Percentiles rank a stretch among this genome's conserved stretches.
These are phyloP conservation scores for Mycena polygramma DNA, from an alignment of 768 basidiomycete genomes.

Conservation along the genomic window DNA sequence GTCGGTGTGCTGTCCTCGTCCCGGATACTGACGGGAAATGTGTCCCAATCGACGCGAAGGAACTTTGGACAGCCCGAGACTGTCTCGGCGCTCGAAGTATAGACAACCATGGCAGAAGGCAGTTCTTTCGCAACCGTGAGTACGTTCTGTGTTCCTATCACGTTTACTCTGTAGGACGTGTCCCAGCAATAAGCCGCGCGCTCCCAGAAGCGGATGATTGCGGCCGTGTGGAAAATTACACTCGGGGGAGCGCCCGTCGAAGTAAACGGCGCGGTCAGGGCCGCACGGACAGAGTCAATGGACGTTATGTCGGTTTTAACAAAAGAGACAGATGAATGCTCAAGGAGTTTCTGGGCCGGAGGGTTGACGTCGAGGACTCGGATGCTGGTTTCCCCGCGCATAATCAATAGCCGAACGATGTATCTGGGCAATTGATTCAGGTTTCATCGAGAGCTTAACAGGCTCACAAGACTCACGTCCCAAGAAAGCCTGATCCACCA, in stretches of 20 bases:
- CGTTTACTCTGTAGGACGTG: conserved; percentile 63
- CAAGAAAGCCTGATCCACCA: conserved; percentile 51
- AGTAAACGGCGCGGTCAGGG: conserved; percentile 45
- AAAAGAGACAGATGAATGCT: conserved; percentile 46
- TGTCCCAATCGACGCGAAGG: conserved; percentile 44
- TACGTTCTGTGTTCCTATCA: conserved; percentile 63
- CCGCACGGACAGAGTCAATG: conserved; percentile 43
- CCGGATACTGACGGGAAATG: conserved; percentile 46
- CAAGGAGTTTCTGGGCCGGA: conserved; percentile 39
- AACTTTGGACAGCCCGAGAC: conserved; percentile 56
- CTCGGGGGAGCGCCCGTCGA: conserved; percentile 56
- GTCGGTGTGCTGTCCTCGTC: conserved; percentile 64
- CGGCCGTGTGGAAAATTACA: conserved; percentile 71
- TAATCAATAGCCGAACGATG: conserved; percentile 49
- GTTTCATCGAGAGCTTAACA: background rate
- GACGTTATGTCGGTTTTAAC: conserved; percentile 49
- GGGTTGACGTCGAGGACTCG: conserved; percentile 49
- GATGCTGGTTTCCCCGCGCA: conserved; percentile 50
- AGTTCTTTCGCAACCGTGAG: conserved; percentile 57
- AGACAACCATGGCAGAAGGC: conserved; percentile 59
- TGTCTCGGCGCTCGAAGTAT: conserved; percentile 60
- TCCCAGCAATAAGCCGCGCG: conserved; percentile 55
- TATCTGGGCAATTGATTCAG: conserved; percentile 40
- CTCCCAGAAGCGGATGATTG: conserved; percentile 70
- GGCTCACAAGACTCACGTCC: conserved; percentile 40